phyloP scores from a whole-genome alignment of 129 eudicot species.

The Centrapalus pauciflorus region DNA sequence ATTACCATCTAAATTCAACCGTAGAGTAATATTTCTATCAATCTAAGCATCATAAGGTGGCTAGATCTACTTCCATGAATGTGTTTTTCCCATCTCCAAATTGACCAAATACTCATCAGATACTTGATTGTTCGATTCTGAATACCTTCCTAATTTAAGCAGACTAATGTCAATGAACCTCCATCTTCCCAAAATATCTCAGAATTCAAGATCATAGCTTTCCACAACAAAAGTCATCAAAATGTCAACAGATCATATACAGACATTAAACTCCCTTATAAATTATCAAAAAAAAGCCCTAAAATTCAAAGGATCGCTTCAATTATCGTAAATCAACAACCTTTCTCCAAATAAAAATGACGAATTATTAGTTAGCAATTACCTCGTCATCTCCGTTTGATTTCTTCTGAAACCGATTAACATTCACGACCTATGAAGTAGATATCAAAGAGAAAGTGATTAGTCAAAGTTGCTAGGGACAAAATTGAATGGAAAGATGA shows the following conservation, averaged over 20 bases:
- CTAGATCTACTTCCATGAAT: constrained; percentile 1
- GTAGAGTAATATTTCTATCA: neutral
- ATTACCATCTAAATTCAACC: neutral
- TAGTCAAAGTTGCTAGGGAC: neutral
- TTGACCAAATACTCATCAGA: neutral
- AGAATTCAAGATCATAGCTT: constrained; percentile 8
- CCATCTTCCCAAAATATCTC: neutral
- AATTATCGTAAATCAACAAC: neutral
- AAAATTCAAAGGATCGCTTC: neutral
- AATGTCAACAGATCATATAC: constrained; percentile 10
- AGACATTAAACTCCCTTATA: neutral
- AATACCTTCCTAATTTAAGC: neutral
- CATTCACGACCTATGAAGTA: constrained; percentile 56
- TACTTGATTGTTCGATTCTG: neutral
- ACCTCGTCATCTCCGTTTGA: constrained; percentile 88
- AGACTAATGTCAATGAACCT: neutral
- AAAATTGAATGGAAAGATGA: neutral
- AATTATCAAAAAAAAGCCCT: neutral
- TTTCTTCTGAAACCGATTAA: constrained; percentile 74
- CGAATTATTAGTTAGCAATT: constrained; percentile 29
- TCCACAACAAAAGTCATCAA: neutral
- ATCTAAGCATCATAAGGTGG: neutral
- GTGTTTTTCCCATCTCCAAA: neutral
- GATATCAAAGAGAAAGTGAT: neutral
- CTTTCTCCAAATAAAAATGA: neutral